These are phyloP conservation scores for Trichosporon sp. DNA, from an alignment of 1,284 basidiomycete species.

Conservation along the genomic window DNA sequence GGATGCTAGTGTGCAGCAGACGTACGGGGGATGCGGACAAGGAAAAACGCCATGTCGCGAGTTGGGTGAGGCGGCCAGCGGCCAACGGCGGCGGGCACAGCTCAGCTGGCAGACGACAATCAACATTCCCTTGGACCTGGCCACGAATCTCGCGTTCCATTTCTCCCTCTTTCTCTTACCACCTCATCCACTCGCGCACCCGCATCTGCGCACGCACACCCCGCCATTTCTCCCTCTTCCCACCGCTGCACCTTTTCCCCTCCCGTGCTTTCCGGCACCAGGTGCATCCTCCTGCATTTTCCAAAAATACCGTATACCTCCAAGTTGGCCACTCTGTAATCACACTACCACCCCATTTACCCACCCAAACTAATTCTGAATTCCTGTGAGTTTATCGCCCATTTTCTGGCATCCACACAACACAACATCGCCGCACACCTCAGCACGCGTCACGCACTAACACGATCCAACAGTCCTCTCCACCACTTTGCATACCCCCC, in stretches of 20 bases:
- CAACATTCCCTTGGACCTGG: slow-evolving; percentile 1
- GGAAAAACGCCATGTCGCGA: background rate
- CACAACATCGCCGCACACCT: slow-evolving; percentile 10
- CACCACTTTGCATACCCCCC: background rate
- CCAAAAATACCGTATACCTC: background rate
- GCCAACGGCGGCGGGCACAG: background rate
- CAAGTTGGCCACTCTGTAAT: background rate
- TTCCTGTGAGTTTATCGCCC: slow-evolving; percentile 15
- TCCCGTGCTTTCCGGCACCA: background rate
- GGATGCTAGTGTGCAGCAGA: background rate
- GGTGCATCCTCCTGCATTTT: slow-evolving; percentile 17
- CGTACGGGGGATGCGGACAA: background rate
- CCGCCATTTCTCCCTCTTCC: slow-evolving; percentile 1
- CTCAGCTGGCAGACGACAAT: background rate
- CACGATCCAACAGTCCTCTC: background rate
- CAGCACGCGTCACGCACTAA: slow-evolving; percentile 14
- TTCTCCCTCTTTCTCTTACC: slow-evolving; percentile 9
- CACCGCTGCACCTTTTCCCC: background rate
- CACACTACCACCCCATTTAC: slow-evolving; percentile 1
- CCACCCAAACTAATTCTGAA: slow-evolving; percentile 4
- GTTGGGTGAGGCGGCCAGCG: background rate
- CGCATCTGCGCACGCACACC: background rate
- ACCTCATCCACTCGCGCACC: background rate
- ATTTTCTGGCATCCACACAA: slow-evolving; percentile 6
- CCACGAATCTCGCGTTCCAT: background rate